These are phyloP conservation scores for Trametes pubescens DNA, from an alignment of 1,284 basidiomycete genomes.

Conservation along the genomic window DNA sequence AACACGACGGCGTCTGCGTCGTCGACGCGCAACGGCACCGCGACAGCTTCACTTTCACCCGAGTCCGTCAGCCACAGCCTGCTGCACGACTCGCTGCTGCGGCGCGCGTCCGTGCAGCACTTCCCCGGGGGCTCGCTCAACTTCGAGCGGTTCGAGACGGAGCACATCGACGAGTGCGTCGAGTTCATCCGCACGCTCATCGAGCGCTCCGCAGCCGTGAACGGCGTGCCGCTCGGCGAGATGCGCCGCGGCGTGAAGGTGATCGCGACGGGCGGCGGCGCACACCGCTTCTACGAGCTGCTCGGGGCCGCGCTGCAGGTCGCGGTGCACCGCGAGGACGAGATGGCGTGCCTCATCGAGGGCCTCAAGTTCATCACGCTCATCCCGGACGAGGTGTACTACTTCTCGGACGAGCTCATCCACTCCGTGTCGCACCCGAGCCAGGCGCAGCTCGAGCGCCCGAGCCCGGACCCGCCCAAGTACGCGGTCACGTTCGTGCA, in stretches of 20 bases:
- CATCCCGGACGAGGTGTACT: constrained; percentile 98
- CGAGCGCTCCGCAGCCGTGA: constrained; percentile 85
- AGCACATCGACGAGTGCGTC: constrained; percentile 87
- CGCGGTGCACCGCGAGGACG: constrained; percentile 91
- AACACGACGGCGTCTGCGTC: constrained; percentile 21
- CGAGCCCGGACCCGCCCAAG: constrained; percentile 91
- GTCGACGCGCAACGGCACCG: constrained; percentile 24
- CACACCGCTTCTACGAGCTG: constrained; percentile 91
- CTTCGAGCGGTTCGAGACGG: constrained; percentile 97
- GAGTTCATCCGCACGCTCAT: constrained; percentile 91
- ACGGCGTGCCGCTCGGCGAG: constrained; percentile 87
- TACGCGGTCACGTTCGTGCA: constrained; percentile 89
- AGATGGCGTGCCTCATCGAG: constrained; percentile 99
- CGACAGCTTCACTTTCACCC: constrained; percentile 38
- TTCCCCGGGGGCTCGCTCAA: constrained; percentile 97
- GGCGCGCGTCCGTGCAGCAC: constrained; percentile 76
- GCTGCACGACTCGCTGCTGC: constrained; percentile 71
- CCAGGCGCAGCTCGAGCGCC: constrained; percentile 71
- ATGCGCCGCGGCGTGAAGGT: constrained; percentile 97
- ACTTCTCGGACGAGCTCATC: constrained; percentile 97
- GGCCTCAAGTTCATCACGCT: constrained; percentile 97
- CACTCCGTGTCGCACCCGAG: constrained; percentile 81
- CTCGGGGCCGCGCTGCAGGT: constrained; percentile 83
- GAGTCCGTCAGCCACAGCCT: constrained; percentile 54
- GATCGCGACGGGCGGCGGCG: constrained; percentile 98